Percentiles rank a stretch among this genome's conserved stretches.
Conservation (phyloP, 306 rosid genomes). For the Fragaria iinumae region DNA sequence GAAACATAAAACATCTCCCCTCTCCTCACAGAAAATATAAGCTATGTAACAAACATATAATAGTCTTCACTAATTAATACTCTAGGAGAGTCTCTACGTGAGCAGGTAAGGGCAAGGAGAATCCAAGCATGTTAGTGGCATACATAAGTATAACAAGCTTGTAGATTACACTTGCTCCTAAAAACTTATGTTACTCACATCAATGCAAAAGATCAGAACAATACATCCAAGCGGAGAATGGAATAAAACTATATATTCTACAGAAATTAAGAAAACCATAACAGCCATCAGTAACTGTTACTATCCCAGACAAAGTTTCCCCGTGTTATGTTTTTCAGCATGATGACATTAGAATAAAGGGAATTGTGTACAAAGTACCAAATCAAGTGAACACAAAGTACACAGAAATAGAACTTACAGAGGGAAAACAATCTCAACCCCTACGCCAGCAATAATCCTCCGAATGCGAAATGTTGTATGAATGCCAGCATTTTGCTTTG, state of each 20-base stretch:
- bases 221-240: background rate
- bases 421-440: conserved; percentile 94
- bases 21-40: background rate
- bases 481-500: conserved; percentile 94
- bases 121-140: background rate
- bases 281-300: background rate
- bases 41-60: background rate
- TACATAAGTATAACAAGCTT: background rate
- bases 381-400: background rate
- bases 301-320: background rate
- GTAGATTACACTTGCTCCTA: background rate
- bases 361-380: background rate
- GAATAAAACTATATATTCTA: background rate
- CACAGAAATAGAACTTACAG: conserved; percentile 50
- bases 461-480: conserved; percentile 90
- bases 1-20: background rate
- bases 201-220: background rate
- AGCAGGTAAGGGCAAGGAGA: background rate
- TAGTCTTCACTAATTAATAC: background rate
- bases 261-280: background rate
- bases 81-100: background rate
- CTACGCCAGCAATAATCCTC: conserved; percentile 88
- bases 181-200: background rate
- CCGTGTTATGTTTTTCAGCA: background rate
- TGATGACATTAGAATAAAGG: conserved; percentile 2